Evolutionary conservation across 148 eudicot genomes (phyloP), one percentile per base, ranked within the genome.

Genomic region (Camellia granthamiana): DNA sequence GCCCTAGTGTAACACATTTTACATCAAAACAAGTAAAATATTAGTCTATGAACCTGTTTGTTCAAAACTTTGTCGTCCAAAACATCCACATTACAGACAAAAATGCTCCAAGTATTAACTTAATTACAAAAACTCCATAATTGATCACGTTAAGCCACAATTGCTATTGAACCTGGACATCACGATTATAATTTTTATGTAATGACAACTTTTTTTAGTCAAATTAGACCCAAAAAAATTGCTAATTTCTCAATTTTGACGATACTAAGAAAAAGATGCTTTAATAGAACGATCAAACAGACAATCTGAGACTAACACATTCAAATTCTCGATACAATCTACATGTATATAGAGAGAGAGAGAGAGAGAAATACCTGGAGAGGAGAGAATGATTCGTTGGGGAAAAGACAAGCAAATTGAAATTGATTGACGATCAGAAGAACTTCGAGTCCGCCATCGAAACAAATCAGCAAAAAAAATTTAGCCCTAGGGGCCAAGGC

Each of bases 351-450:
- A 3, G 6, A 49, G 3, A 49, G 5, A 0, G 10, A 54, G 2
- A 71, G 49, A 72, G 15, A 18, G 56, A 71, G 74, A 71, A 14
- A 69, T 1, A 70, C 74, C 74, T n/a, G 51, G 52, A 69, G 49
- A 43, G 18, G n/a, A 15, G 74, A 70, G 21, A 4, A 70, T 21
- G n/a, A 21, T 49, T 13, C 3, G 75, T 72, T 51, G 1, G 42
- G 16, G 4, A 2, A 72, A 49, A 21, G 43, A 51, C 41, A 30
- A 5, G 43, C 58, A 21, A 49, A 51, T 19, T 49, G 75, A 72
- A 72, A 2, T 44, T 51, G n/a, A 51, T 72, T 21, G 13, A 59
- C 43, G 75, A 72, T 12, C 75, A 72, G 16, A 72, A 72, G 16
- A 72, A 72, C 15, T 13, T 72, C 59, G 59, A 9, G 6, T 59